Evolutionary conservation across 73 alveolate genomes (phyloP).

Genomic region (Urostyla sp.): DNA sequence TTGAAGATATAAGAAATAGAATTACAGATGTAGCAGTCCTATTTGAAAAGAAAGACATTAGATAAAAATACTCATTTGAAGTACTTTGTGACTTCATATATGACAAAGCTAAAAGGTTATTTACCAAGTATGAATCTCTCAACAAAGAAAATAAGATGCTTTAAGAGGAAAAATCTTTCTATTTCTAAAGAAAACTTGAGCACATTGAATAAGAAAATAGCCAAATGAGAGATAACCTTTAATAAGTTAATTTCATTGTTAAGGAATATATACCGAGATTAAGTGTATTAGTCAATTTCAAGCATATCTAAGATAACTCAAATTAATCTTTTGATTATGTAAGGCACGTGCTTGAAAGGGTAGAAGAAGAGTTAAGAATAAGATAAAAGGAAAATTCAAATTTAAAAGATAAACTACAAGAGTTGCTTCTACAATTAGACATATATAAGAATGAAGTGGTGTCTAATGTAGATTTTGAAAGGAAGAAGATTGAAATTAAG

Average conservation of each 20-base stretch:
- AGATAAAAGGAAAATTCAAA: background rate
- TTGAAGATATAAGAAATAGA: slow-evolving; percentile 33
- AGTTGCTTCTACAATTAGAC: background rate
- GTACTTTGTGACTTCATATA: slow-evolving; percentile 52
- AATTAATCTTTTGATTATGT: too few relatives aligned
- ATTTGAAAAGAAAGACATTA: slow-evolving; percentile 53
- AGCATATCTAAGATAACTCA: background rate
- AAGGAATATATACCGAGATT: slow-evolving; percentile 3
- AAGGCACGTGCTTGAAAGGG: background rate
- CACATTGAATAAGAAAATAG: slow-evolving; percentile 38
- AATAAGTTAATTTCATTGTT: slow-evolving; percentile 1
- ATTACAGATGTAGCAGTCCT: slow-evolving; percentile 55
- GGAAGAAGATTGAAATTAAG: background rate
- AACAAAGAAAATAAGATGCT: slow-evolving; percentile 12
- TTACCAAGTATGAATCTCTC: slow-evolving; percentile 35
- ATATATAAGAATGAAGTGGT: slow-evolving; percentile 25
- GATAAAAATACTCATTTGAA: slow-evolving; percentile 46
- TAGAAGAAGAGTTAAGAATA: background rate
- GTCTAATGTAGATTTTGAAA: slow-evolving; percentile 5
- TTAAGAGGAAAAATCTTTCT: background rate
- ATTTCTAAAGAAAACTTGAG: background rate
- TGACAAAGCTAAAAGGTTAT: slow-evolving; percentile 57
- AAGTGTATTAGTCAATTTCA: background rate
- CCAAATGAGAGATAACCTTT: background rate
- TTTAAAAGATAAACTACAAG: background rate